A percentile compares a stretch with the other conserved stretches of the same genome.
Evolutionary conservation across 1,284 basidiomycete species (phyloP).

Genomic region (Fistulina hepatica): DNA sequence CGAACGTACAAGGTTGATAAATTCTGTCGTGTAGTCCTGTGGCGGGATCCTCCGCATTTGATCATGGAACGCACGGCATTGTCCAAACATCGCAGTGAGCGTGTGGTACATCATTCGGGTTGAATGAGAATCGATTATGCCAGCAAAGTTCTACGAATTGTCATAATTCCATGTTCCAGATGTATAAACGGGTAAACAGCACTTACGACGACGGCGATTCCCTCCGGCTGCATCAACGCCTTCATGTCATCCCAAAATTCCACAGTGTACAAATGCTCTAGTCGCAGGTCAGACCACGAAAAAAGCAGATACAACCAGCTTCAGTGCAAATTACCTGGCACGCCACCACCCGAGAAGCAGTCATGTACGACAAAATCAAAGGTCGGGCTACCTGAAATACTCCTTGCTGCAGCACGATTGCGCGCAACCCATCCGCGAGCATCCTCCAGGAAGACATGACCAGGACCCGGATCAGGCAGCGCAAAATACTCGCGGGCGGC

Average conservation of each 20-base stretch:
- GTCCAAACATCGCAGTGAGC: slow-evolving; percentile 50
- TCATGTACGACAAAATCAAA: slow-evolving; percentile 84
- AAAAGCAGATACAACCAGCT: no score
- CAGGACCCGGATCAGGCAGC: slow-evolving; percentile 47
- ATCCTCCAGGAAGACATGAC: slow-evolving; percentile 61
- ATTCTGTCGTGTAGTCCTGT: slow-evolving; percentile 39
- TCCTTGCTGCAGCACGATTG: slow-evolving; percentile 25
- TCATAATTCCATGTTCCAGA: neutral
- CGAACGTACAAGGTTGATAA: slow-evolving; percentile 62
- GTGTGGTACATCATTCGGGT: slow-evolving; percentile 62
- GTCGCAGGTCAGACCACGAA: no score
- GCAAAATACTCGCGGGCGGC: slow-evolving; percentile 73
- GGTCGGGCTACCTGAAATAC: slow-evolving; percentile 17
- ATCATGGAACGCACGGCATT: slow-evolving; percentile 79
- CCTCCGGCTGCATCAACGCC: slow-evolving; percentile 53
- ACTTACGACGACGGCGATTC: slow-evolving; percentile 71
- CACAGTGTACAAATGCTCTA: slow-evolving; percentile 68
- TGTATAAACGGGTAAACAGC: slow-evolving; percentile 1
- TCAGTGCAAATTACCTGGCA: slow-evolving; percentile 67
- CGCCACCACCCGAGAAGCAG: slow-evolving; percentile 81
- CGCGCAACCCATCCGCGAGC: slow-evolving; percentile 54
- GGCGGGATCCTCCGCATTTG: slow-evolving; percentile 31
- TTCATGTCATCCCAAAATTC: slow-evolving; percentile 75
- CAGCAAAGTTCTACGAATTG: slow-evolving; percentile 39
- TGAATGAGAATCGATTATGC: slow-evolving; percentile 49